These are phyloP conservation scores for Parathielavia appendiculata DNA, from an alignment of 495 filamentous ascomycete species.

Conservation along the genomic window DNA sequence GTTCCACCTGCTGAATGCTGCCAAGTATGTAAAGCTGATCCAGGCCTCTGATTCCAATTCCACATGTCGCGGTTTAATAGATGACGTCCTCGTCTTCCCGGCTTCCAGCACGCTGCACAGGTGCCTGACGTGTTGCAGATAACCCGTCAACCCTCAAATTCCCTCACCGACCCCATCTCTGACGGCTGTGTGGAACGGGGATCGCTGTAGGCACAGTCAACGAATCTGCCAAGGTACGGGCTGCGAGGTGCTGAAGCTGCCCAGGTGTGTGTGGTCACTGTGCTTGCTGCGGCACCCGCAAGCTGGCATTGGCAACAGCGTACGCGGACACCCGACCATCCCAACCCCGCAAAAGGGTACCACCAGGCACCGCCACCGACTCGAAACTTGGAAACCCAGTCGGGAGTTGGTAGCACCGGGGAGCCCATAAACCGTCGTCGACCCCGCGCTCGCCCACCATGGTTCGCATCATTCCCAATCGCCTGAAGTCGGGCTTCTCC, in stretches of 20 bases:
- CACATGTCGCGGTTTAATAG: background rate
- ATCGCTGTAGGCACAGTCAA: background rate
- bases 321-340: background rate
- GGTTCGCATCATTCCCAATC: slow-evolving; percentile 70
- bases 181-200: background rate
- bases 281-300: background rate
- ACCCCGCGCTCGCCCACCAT: slow-evolving; percentile 42
- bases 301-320: background rate
- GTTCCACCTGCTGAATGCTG: slow-evolving; percentile 1
- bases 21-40: slow-evolving; percentile 5
- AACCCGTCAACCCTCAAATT: background rate
- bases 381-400: slow-evolving; percentile 16
- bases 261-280: background rate
- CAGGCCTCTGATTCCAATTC: background rate
- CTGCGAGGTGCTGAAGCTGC: background rate
- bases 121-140: slow-evolving; percentile 12
- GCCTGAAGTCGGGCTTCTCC: slow-evolving; percentile 59
- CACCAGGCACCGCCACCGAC: background rate
- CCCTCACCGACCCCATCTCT: background rate
- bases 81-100: slow-evolving; percentile 20
- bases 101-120: background rate
- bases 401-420: background rate
- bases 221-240: background rate
- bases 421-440: slow-evolving; percentile 14
- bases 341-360: background rate